Evolutionary conservation across 139 green algal genomes (phyloP).

Genomic region (Picochlorum sp.): DNA sequence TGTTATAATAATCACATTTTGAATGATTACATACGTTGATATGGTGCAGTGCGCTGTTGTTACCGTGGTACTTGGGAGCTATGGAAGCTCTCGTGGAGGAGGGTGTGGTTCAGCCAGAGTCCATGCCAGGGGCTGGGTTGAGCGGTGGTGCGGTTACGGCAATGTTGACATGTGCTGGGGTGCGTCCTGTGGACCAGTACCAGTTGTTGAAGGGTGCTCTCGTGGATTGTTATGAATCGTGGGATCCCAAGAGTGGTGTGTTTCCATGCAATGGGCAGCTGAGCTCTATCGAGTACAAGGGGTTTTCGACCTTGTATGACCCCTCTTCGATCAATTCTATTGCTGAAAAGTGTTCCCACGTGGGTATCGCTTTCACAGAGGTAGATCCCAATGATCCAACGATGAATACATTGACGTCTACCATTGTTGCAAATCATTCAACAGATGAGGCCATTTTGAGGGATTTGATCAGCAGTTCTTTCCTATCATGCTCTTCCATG

Average conservation of each 20-base stretch:
- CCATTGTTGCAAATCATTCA: too few relatives aligned
- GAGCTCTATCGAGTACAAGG: neutral
- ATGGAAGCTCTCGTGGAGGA: neutral
- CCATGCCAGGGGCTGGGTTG: neutral
- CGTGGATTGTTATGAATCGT: neutral
- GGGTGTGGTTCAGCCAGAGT: neutral
- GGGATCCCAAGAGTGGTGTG: neutral
- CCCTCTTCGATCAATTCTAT: neutral
- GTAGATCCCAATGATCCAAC: neutral
- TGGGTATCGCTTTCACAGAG: neutral
- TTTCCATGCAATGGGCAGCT: neutral
- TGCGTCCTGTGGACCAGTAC: neutral
- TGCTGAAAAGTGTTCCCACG: neutral
- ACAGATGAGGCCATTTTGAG: neutral
- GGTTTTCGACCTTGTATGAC: neutral
- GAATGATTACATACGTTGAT: neutral
- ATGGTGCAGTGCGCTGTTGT: neutral
- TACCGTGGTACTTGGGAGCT: neutral
- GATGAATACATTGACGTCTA: neutral
- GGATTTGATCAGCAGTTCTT: neutral
- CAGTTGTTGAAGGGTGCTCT: neutral
- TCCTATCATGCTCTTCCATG: neutral
- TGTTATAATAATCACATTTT: too few relatives aligned
- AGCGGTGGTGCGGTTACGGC: neutral
- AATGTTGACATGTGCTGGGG: constrained; percentile 1